Evolutionary conservation across 305 asterid genomes (phyloP).

Genomic region (Fraxinus baroniana): DNA sequence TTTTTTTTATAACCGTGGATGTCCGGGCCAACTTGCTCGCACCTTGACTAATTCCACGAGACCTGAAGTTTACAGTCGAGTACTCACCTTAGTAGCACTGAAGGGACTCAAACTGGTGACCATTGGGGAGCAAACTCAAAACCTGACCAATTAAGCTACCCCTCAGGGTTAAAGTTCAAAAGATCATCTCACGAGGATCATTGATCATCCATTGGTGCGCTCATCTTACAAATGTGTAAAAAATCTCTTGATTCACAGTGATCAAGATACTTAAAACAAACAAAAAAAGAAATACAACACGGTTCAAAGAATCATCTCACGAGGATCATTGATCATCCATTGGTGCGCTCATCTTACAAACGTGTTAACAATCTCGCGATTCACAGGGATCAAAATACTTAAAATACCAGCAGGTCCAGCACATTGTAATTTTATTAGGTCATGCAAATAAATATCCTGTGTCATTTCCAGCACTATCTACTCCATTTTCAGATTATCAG

Average conservation of each 20-base stretch:
- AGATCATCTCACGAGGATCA: neutral
- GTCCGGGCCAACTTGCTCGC: too few relatives aligned
- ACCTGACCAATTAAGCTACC: too few relatives aligned
- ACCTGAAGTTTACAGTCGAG: too few relatives aligned
- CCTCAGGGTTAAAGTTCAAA: too few relatives aligned
- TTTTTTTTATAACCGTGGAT: too few relatives aligned
- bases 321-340: conserved; percentile 16
- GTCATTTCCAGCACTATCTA: conserved; percentile 10
- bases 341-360: conserved; percentile 5
- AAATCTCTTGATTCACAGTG: neutral
- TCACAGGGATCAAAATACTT: neutral
- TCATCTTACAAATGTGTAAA: neutral
- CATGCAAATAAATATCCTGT: neutral
- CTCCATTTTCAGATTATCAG: neutral
- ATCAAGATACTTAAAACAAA: neutral
- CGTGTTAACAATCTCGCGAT: neutral
- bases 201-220: conserved; percentile 15
- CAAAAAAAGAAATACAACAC: neutral
- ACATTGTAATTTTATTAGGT: neutral
- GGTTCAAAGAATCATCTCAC: neutral
- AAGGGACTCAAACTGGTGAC: too few relatives aligned
- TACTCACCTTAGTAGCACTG: too few relatives aligned
- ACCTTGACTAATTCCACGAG: too few relatives aligned
- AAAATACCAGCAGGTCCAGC: conserved; percentile 14
- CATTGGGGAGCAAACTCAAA: too few relatives aligned